These are phyloP conservation scores for Thalassiosira mediterranea DNA, from an alignment of 352 stramenopile genomes.

Conservation along the genomic window DNA sequence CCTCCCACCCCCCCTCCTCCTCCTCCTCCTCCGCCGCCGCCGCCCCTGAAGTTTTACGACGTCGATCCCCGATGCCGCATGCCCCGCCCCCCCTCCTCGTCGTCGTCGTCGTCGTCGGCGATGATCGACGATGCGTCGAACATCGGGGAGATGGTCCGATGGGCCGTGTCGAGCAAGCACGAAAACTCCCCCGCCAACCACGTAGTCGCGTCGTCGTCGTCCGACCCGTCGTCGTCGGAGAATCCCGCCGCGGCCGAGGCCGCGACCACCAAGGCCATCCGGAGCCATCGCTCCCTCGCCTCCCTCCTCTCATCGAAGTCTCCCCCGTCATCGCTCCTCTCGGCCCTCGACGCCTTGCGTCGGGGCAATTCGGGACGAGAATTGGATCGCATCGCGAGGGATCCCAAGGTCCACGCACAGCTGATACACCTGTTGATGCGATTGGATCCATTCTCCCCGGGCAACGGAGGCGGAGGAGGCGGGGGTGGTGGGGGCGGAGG, in stretches of 20 bases:
- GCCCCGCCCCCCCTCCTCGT: conserved; percentile 8
- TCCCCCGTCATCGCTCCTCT: conserved; percentile 2
- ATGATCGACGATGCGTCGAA: conserved; percentile 10
- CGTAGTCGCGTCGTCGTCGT: neutral
- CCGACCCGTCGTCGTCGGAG: too few relatives aligned
- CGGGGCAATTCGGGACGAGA: conserved; percentile 28
- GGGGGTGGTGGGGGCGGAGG: neutral
- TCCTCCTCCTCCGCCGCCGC: neutral
- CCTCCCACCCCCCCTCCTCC: neutral
- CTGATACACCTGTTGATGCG: conserved; percentile 76
- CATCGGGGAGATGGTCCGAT: conserved; percentile 26
- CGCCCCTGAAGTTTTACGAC: conserved; percentile 23
- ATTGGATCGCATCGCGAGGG: conserved; percentile 13
- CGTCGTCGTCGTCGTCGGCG: conserved; percentile 1
- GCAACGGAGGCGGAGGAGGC: neutral
- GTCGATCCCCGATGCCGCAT: conserved; percentile 28
- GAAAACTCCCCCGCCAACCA: conserved; percentile 23
- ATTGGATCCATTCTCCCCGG: conserved; percentile 67
- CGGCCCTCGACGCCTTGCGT: conserved; percentile 14
- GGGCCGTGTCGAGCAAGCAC: conserved; percentile 43
- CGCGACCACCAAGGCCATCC: conserved; percentile 1
- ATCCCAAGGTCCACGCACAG: conserved; percentile 59
- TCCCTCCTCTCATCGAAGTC: conserved; percentile 8
- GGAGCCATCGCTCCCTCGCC: conserved; percentile 11
- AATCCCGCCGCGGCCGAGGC: neutral